Base-by-base conservation (phyloP, 2,329 filamentous ascomycete genomes). In the Pseudodiploospora longispora region DNA sequence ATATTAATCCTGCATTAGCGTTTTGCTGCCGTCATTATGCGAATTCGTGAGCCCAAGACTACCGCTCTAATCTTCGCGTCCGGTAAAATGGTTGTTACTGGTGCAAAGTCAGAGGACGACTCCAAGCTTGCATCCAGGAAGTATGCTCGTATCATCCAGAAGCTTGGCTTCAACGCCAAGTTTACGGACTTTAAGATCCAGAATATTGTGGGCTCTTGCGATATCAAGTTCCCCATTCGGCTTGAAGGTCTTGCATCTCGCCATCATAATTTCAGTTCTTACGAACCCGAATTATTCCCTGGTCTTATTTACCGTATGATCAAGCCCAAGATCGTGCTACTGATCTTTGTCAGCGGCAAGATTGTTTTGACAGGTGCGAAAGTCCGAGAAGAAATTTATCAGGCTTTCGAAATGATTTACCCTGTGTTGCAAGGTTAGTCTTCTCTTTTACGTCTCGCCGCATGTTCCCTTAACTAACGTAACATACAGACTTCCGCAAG, bases 261-360 rank as follows among this genome's bases (percentile, higher is more conserved):
- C 70, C 93, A 98, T 78, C 91, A 97, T 76, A 95, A 95, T 72
- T 98, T 97, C 81, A 94, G 87, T 70, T 96, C 90, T 46, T 98
- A 98, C 68, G 93, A 98, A 69, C 93, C 93, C 55, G 93, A 98
- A 65, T 69, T 98, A 65, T 98, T 97, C 79, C 93, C 93, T 60
- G 93, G 93, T 80, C 83, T 98, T 42, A 98, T 98, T 71, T 98
- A 98, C 72, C 89, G 93, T 66, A 98, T 98, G 93, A 96, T 97
- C 76, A 97, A 97, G 76, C 93, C 93, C 19, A 97, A 97, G 82
- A 95, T 97, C 55, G 91, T 97, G 43, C 82, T 97, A 28, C 74
- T 97, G 62, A 96, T 98, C 67, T 97, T 97, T 72, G 91, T 97
- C 59, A 93, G 85, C 60, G 93, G 91, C 61, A 97, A 97, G 78